Conservation (phyloP, 2,329 filamentous ascomycete species). For the Penicillium expansum region DNA sequence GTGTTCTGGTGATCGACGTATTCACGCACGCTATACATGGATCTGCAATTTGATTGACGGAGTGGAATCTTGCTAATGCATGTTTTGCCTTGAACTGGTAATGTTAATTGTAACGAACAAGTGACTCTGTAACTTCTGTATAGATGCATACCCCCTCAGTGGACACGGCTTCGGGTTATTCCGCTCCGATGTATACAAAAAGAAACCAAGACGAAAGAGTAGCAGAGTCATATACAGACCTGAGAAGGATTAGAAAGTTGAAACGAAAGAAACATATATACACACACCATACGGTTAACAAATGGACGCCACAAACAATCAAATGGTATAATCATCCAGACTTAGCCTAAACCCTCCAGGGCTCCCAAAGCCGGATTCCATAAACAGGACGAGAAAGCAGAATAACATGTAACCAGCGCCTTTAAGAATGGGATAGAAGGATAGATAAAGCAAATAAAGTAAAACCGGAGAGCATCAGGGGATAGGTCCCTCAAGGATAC, state of each 20-base stretch:
- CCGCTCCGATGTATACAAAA: conserved; percentile 1
- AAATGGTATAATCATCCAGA: conserved; percentile 14
- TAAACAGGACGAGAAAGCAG: background rate
- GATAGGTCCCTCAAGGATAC: background rate
- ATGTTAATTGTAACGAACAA: background rate
- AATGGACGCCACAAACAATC: conserved; percentile 9
- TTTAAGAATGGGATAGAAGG: conserved; percentile 18
- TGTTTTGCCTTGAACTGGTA: background rate
- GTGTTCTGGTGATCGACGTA: background rate
- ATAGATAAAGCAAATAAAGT: conserved; percentile 25
- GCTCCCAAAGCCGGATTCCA: conserved; percentile 4
- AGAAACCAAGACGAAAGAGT: background rate
- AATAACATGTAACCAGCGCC: conserved; percentile 28
- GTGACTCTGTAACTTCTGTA: background rate
- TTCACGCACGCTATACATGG: background rate
- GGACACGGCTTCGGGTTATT: background rate
- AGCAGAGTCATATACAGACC: background rate
- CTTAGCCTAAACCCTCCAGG: conserved; percentile 7
- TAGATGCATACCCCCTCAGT: background rate
- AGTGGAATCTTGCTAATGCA: background rate
- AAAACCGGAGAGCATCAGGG: background rate
- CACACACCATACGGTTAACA: conserved; percentile 6
- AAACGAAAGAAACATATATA: conserved; percentile 1
- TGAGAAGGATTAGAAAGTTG: background rate
- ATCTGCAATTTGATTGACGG: background rate